phyloP scores from a whole-genome alignment of 495 filamentous ascomycete species.

The Aspergillus bridgeri region DNA sequence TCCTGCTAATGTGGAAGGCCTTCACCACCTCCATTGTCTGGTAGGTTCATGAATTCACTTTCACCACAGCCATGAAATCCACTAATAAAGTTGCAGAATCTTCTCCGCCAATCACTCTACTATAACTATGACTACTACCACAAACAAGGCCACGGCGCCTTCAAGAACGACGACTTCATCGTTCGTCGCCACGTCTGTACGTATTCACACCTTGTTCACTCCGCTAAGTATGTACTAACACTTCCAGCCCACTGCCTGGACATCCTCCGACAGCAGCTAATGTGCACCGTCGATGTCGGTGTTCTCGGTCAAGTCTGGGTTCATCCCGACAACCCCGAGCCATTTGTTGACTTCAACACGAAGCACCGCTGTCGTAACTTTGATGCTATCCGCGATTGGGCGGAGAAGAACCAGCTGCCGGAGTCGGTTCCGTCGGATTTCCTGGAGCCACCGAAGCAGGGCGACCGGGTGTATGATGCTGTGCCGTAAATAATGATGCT shows the following conservation, averaged over 20 bases:
- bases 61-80: not conserved
- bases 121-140: slow-evolving; percentile 59
- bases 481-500: slow-evolving; percentile 28
- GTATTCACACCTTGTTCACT: slow-evolving; percentile 7
- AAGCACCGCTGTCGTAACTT: slow-evolving; percentile 54
- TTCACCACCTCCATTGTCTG: slow-evolving; percentile 58
- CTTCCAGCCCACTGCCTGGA: slow-evolving; percentile 50
- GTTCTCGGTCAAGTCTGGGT: slow-evolving; percentile 55
- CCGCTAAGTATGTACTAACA: not conserved
- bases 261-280: slow-evolving; percentile 52
- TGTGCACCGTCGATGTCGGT: slow-evolving; percentile 52
- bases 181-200: slow-evolving; percentile 47
- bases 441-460: slow-evolving; percentile 35
- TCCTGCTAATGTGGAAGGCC: slow-evolving; percentile 52
- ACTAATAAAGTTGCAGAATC: slow-evolving; percentile 32
- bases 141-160: slow-evolving; percentile 40
- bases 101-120: slow-evolving; percentile 51
- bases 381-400: slow-evolving; percentile 50
- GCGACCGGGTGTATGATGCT: slow-evolving; percentile 33
- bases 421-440: slow-evolving; percentile 38
- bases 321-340: slow-evolving; percentile 36
- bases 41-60: slow-evolving; percentile 21
- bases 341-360: slow-evolving; percentile 55
- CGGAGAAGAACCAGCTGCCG: slow-evolving; percentile 44
- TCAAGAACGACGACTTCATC: slow-evolving; percentile 49